These are phyloP conservation scores for Datura wrightii DNA, from an alignment of 257 asterid species.

Conservation along the genomic window DNA sequence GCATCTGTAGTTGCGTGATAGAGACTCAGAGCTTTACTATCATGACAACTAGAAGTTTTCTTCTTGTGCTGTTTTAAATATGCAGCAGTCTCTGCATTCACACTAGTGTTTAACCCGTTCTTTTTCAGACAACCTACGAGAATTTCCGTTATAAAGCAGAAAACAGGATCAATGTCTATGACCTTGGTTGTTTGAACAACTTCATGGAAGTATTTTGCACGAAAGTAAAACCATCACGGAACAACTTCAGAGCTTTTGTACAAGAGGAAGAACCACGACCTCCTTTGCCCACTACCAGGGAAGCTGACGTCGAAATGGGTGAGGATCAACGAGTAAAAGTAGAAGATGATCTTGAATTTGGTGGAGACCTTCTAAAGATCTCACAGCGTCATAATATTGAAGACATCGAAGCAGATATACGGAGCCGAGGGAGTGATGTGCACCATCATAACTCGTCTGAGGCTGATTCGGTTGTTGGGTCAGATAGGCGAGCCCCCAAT, in stretches of 20 bases:
- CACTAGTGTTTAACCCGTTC: slow-evolving; percentile 26
- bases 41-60: not conserved
- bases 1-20: slow-evolving; percentile 7
- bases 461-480: slow-evolving; percentile 71
- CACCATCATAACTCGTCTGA: slow-evolving; percentile 73
- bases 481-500: slow-evolving; percentile 63
- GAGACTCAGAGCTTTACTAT: not conserved
- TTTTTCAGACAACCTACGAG: slow-evolving; percentile 90
- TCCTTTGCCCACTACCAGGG: slow-evolving; percentile 60
- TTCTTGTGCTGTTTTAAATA: slow-evolving; percentile 6
- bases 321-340: slow-evolving; percentile 80
- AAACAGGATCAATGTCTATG: slow-evolving; percentile 75
- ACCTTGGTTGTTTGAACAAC: slow-evolving; percentile 86
- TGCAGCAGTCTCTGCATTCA: slow-evolving; percentile 26
- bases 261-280: slow-evolving; percentile 79
- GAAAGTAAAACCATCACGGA: slow-evolving; percentile 81
- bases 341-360: slow-evolving; percentile 86
- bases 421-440: slow-evolving; percentile 87
- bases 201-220: slow-evolving; percentile 89
- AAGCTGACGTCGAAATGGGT: slow-evolving; percentile 51
- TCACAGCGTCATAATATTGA: slow-evolving; percentile 94
- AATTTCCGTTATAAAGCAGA: slow-evolving; percentile 94
- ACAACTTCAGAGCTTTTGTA: slow-evolving; percentile 76
- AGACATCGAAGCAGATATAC: slow-evolving; percentile 89
- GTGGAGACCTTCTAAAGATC: slow-evolving; percentile 91